These are phyloP conservation scores for Geum urbanum DNA, from an alignment of 306 rosid species.

Conservation along the genomic window DNA sequence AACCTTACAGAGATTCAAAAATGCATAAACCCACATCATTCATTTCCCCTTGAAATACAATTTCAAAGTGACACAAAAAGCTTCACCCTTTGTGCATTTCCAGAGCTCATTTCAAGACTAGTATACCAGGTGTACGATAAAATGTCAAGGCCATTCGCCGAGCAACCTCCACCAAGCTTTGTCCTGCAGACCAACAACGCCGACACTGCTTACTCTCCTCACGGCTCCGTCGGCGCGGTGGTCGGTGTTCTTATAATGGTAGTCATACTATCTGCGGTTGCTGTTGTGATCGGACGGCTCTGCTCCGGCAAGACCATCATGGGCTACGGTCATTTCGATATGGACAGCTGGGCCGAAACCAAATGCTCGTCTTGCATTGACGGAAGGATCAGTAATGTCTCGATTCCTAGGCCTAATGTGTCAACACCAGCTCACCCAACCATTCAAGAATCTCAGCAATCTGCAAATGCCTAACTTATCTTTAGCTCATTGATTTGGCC, in stretches of 20 bases:
- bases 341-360: conserved; percentile 86
- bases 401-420: conserved; percentile 20
- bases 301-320: conserved; percentile 52
- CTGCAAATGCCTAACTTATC: conserved; percentile 25
- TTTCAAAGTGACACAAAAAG: conserved; percentile 1
- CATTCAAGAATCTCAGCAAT: conserved; percentile 32
- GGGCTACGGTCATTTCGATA: conserved; percentile 68
- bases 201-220: conserved; percentile 16
- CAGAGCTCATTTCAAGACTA: not conserved
- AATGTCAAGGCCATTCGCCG: conserved; percentile 42
- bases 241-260: conserved; percentile 42
- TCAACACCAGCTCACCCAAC: conserved; percentile 32
- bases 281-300: conserved; percentile 54
- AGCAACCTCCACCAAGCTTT: conserved; percentile 31
- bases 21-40: conserved; percentile 5
- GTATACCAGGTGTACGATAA: not conserved
- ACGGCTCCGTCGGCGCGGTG: conserved; percentile 47
- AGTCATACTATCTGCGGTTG: conserved; percentile 36
- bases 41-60: not conserved
- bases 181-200: conserved; percentile 21
- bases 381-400: conserved; percentile 46
- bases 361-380: conserved; percentile 80
- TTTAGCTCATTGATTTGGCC: not conserved
- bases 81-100: not conserved
- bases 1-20: not conserved